These are phyloP conservation scores for Ensete ventricosum DNA, from an alignment of 176 grass and related monocot genomes.

Conservation along the genomic window DNA sequence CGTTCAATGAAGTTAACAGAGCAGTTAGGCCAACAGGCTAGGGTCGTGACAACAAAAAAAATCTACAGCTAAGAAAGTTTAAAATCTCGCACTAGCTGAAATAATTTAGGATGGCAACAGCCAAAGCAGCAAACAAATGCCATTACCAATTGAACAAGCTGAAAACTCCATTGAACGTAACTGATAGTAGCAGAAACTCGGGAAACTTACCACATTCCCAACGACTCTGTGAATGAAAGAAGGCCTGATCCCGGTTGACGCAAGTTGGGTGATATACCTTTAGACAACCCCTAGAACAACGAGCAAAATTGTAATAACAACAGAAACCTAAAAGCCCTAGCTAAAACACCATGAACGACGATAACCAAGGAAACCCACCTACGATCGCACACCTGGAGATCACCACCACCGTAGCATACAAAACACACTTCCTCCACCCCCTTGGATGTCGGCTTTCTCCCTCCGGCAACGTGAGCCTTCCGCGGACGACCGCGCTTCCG, in stretches of 20 bases:
- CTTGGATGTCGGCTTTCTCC: neutral
- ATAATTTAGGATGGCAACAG: too few species aligned
- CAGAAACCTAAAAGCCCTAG: neutral
- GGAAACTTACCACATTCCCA: slow-evolving; percentile 78
- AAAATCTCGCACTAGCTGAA: too few species aligned
- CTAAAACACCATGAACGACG: neutral
- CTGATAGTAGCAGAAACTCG: too few species aligned
- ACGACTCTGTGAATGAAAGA: slow-evolving; percentile 54
- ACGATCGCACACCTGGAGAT: slow-evolving; percentile 85
- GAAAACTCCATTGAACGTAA: too few species aligned
- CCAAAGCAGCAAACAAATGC: too few species aligned
- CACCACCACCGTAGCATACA: slow-evolving; percentile 89
- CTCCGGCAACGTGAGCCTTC: slow-evolving; percentile 41
- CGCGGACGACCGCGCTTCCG: slow-evolving; percentile 51
- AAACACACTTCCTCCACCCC: slow-evolving; percentile 84
- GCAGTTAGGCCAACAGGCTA: too few species aligned
- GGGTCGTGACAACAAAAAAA: too few species aligned
- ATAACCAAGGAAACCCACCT: slow-evolving; percentile 30
- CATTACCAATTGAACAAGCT: too few species aligned
- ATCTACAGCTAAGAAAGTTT: too few species aligned
- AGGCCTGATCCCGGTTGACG: slow-evolving; percentile 24
- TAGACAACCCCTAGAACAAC: slow-evolving; percentile 58
- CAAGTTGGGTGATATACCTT: slow-evolving; percentile 76
- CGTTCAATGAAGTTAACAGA: too few species aligned
- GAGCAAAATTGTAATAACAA: neutral